Evolutionary conservation across 495 filamentous ascomycete genomes (phyloP), one percentile per base, ranked within the genome.

Genomic region (Lasiosphaeris hirsuta): DNA sequence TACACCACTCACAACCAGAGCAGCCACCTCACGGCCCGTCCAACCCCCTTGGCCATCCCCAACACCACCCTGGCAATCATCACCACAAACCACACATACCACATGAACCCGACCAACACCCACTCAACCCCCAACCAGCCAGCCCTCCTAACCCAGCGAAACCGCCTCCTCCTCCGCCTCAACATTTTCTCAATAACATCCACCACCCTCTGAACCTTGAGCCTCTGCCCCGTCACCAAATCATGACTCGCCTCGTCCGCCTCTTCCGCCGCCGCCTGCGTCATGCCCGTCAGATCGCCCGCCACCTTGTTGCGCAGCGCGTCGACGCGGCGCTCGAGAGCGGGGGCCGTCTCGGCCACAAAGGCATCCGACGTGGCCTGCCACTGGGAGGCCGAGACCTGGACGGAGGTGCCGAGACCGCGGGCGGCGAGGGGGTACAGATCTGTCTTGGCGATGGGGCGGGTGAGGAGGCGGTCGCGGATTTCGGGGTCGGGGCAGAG

Each of bases 31-130:
- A 87, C 71, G 41, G 78, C 79, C 30, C 80, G 73, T 3, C 85
- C 68, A 7, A 82, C 63, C 3, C 83, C 86, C 39, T 77, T 78
- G 30, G 86, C 77, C 10, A 84, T 60, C 14, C 85, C 84, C 33
- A 85, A 73, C 1, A 86, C 61, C 17, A 90, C 56, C 55, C 87
- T 78, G 50, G 85, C 75, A 10, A 85, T 77, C 78, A 90, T 85
- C 14, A 92, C 89, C 44, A 90, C 74, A 51, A 90, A 77, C 89
- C 89, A 93, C 9, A 90, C 86, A 69, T 86, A 88, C 89, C 89
- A 93, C 79, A 93, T 84, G 54, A 89, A 79, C 13, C 84, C 88
- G 35, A 93, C 84, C 18, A 93, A 76, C 33, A 81, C 79, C 89
- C 89, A 93, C 75, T 93, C 89, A 17, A 93, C 78, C 23, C 85